Evolutionary conservation across 2,329 filamentous ascomycete genomes (phyloP).

Genomic region (Ophiocordyceps camponoti-saundersi): DNA sequence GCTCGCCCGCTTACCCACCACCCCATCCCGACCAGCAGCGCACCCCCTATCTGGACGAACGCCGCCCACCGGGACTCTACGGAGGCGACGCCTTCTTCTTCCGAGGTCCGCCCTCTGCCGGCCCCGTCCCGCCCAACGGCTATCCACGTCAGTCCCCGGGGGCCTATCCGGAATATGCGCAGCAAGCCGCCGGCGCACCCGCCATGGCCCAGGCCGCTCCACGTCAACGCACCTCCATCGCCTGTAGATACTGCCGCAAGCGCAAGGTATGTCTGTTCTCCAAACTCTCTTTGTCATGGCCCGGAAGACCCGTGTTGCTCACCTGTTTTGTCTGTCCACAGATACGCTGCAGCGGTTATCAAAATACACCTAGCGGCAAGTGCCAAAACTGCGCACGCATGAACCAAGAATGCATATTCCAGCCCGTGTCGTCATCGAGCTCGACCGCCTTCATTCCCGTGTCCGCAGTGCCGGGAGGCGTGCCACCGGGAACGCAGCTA

Average conservation of each 20-base stretch:
- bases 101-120: constrained; percentile 10
- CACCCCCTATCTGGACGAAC: constrained; percentile 18
- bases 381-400: constrained; percentile 45
- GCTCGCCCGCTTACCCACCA: constrained; percentile 18
- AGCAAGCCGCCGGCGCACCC: constrained; percentile 14
- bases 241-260: constrained; percentile 43
- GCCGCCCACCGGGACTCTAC: constrained; percentile 15
- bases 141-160: constrained; percentile 12
- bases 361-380: constrained; percentile 39
- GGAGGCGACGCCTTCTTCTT: constrained; percentile 17
- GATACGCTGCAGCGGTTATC: constrained; percentile 45
- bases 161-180: constrained; percentile 17
- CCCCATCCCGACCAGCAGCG: constrained; percentile 22
- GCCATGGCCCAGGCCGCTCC: constrained; percentile 34
- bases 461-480: constrained; percentile 38
- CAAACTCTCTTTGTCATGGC: not conserved
- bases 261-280: constrained; percentile 28
- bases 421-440: constrained; percentile 38
- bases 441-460: constrained; percentile 42
- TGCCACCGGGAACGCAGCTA: constrained; percentile 37
- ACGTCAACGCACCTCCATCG: constrained; percentile 40
- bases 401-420: constrained; percentile 44
- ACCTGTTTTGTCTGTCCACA: constrained; percentile 8
- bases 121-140: constrained; percentile 12
- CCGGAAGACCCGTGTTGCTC: not conserved